Percentiles rank a stretch among this genome's conserved stretches.
Evolutionary conservation across 163 green algal species (phyloP).

Genomic region (Scenedesmus sp.): DNA sequence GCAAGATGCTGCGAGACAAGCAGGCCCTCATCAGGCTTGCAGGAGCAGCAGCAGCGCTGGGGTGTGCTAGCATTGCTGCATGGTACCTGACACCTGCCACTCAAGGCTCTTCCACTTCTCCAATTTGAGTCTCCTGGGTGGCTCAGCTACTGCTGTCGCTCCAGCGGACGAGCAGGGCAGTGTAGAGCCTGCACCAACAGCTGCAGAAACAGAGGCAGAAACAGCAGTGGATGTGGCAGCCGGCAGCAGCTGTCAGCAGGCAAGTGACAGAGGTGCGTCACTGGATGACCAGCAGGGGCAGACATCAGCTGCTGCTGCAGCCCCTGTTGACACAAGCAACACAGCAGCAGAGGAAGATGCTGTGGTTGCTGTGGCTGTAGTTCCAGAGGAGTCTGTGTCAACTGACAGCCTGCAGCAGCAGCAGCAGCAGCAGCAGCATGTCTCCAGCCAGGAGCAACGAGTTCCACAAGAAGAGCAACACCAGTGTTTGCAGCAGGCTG

Average conservation of each 20-base stretch:
- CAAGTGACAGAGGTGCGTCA: not conserved
- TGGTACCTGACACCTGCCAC: not conserved
- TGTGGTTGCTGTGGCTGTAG: not conserved
- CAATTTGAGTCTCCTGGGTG: not conserved
- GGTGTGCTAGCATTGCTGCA: not conserved
- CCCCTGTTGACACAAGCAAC: not conserved
- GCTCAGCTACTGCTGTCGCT: not conserved
- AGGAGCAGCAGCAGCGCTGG: constrained; percentile 1
- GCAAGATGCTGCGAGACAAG: constrained; percentile 15
- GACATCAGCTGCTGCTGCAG: not conserved
- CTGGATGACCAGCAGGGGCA: not conserved
- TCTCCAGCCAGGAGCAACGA: not conserved
- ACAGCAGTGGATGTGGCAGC: not conserved
- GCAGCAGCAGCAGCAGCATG: not conserved
- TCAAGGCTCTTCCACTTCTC: not conserved
- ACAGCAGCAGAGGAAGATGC: not conserved
- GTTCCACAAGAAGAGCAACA: not conserved
- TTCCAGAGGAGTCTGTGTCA: not conserved
- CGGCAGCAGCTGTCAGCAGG: not conserved
- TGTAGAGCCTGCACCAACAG: not conserved
- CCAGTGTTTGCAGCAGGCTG: not conserved
- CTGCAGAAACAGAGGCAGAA: not conserved
- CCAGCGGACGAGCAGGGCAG: not conserved
- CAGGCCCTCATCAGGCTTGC: constrained; percentile 6
- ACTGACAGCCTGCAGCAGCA: not conserved